Conservation (phyloP, 208 protist species). For the Trypanosomatidae sp. region DNA sequence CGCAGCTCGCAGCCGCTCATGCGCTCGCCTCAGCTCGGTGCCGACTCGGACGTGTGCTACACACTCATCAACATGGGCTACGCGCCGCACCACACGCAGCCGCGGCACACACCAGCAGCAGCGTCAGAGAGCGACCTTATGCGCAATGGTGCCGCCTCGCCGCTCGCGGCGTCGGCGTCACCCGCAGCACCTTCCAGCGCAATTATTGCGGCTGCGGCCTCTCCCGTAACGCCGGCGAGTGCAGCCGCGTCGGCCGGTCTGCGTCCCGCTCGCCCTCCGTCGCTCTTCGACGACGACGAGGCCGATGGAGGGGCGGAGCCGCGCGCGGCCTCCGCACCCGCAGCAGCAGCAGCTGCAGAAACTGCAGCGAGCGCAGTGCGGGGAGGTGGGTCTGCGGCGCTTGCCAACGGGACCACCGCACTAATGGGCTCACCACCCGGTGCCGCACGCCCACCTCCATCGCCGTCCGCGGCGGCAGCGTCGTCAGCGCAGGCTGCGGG, state of each 20-base stretch:
- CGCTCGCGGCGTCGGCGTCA: not conserved
- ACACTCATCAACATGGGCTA: conserved; percentile 45
- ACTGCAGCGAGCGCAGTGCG: too few relatives aligned
- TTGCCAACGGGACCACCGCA: too few relatives aligned
- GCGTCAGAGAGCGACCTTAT: too few relatives aligned
- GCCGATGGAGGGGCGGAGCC: not conserved
- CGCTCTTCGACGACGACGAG: conserved; percentile 34
- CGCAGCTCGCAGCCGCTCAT: conserved; percentile 84
- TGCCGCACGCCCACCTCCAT: too few relatives aligned
- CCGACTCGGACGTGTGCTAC: conserved; percentile 58
- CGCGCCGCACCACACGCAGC: conserved; percentile 8
- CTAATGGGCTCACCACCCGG: too few relatives aligned
- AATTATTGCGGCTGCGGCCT: not conserved
- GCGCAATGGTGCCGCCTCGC: not conserved
- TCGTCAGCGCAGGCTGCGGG: too few relatives aligned
- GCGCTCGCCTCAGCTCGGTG: conserved; percentile 27
- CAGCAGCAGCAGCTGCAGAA: too few relatives aligned
- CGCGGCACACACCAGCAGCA: not conserved
- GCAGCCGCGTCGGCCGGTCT: not conserved
- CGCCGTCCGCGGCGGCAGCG: too few relatives aligned
- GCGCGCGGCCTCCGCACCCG: not conserved
- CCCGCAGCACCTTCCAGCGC: not conserved
- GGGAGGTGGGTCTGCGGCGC: too few relatives aligned
- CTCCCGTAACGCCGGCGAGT: not conserved
- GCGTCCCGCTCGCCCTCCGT: conserved; percentile 18